Percentiles rank a stretch among this genome's conserved stretches.
Evolutionary conservation across 345 rosid species (phyloP).

Genomic region (Salix exigua): DNA sequence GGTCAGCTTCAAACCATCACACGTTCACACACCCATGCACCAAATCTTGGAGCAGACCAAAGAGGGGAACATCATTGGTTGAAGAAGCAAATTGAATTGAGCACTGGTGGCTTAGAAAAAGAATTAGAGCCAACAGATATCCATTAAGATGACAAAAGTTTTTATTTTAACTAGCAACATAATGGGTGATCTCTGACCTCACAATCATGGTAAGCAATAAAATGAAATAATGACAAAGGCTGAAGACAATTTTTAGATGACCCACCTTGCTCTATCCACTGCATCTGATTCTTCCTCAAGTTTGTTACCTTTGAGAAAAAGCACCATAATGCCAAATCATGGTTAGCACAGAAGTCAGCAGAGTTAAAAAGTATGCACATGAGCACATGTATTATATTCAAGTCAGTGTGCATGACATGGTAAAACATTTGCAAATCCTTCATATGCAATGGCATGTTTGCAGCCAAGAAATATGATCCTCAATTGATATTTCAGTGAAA

Average conservation of each 20-base stretch:
- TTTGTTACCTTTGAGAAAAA: conserved; percentile 42
- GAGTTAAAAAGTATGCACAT: neutral
- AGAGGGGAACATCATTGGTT: neutral
- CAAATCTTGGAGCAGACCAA: neutral
- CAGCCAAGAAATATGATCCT: neutral
- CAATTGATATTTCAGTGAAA: neutral
- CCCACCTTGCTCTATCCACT: conserved; percentile 41
- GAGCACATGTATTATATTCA: neutral
- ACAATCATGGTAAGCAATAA: neutral
- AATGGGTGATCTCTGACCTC: neutral
- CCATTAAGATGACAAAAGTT: neutral
- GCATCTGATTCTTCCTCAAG: conserved; percentile 37
- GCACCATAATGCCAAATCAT: neutral
- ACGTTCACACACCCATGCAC: neutral
- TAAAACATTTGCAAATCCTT: conserved; percentile 5
- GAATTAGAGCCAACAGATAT: neutral
- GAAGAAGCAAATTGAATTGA: neutral
- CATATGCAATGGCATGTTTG: conserved; percentile 8
- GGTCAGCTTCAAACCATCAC: neutral
- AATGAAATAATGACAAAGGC: neutral
- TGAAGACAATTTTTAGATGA: conserved; percentile 10
- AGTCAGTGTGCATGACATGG: neutral
- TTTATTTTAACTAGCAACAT: neutral
- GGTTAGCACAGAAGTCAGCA: conserved; percentile 2
- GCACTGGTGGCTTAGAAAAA: neutral